Evolutionary conservation across 495 filamentous ascomycete species (phyloP), one percentile per base, ranked within the genome.

Genomic region (Pseudomonodictys pantanalensis): DNA sequence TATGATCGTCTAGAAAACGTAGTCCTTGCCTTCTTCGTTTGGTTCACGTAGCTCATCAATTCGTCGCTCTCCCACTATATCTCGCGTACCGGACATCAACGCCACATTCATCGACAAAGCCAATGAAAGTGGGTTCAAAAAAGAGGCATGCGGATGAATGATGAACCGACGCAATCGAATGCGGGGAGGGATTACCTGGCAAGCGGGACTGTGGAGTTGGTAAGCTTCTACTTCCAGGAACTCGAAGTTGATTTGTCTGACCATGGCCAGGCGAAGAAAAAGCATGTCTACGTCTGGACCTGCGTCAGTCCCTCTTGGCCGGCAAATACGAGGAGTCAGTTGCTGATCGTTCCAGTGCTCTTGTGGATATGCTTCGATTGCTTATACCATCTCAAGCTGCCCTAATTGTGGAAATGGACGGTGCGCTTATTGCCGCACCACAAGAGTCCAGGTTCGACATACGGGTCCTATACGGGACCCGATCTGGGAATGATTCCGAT

Each of bases 391-490:
- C 17, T 15, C 17, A 4, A 26, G 20, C 2, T 58, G 56, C 38
- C 56, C 56, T 12, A 15, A 23, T 12, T 58, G 56, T 23, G 46
- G 45, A 15, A 26, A 17, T 10, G 43, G 30, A 38, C 44, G 56
- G 2, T 58, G 56, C 25, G 56, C 56, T 23, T 51, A 50, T 51
- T 58, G 56, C 23, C 44, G 29, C 23, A 50, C 46, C 46, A 51
- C 46, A 18, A 18, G 56, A 1, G 35, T 58, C 20, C 38, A 41
- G 20, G 38, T 4, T 18, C 38, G 38, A 5, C n/a, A n/a, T n/a
- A n/a, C n/a, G n/a, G n/a, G n/a, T n/a, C n/a, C n/a, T n/a, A n/a
- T n/a, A n/a, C n/a, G n/a, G n/a, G n/a, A n/a, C n/a, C n/a, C n/a
- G n/a, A n/a, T n/a, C n/a, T n/a, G n/a, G n/a, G n/a, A n/a, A n/a